Conservation (phyloP, 768 basidiomycete species). For the Leccinum broughii region DNA sequence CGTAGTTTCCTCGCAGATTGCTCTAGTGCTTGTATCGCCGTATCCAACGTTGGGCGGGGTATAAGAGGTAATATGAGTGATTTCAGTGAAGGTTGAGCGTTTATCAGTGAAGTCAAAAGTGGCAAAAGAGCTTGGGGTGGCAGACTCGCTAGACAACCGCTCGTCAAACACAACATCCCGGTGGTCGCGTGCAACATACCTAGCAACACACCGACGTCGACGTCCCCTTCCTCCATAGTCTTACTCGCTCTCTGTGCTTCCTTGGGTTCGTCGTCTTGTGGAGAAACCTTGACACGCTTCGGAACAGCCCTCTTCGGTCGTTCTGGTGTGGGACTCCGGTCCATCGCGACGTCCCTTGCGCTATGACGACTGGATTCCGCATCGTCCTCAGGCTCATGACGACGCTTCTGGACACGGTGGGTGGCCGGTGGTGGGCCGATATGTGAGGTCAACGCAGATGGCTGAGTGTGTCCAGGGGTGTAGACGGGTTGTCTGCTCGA, state of each 20-base stretch:
- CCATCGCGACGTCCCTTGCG: constrained; percentile 71
- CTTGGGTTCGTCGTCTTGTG: constrained; percentile 33
- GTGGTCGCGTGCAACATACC: constrained; percentile 43
- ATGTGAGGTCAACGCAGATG: constrained; percentile 52
- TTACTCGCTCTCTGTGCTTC: constrained; percentile 57
- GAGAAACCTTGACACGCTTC: constrained; percentile 52
- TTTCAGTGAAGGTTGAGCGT: constrained; percentile 69
- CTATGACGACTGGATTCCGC: constrained; percentile 38
- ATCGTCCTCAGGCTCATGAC: constrained; percentile 72
- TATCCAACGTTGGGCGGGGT: constrained; percentile 81
- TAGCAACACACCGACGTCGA: constrained; percentile 75
- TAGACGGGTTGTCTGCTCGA: constrained; percentile 48
- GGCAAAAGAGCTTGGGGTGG: constrained; percentile 77
- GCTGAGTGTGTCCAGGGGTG: constrained; percentile 40
- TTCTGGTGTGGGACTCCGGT: constrained; percentile 83
- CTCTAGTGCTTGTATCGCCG: constrained; percentile 65
- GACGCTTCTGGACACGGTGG: constrained; percentile 58
- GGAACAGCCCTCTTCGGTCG: constrained; percentile 66
- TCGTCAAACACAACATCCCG: constrained; percentile 10
- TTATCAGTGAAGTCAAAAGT: constrained; percentile 66
- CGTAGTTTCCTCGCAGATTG: constrained; percentile 71
- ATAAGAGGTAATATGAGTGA: constrained; percentile 71
- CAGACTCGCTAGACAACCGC: constrained; percentile 59
- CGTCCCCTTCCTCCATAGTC: constrained; percentile 42
- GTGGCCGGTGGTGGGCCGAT: constrained; percentile 42